These are phyloP conservation scores for Rhynchosporium secalis DNA, from an alignment of 2,329 filamentous ascomycete genomes.

Conservation along the genomic window DNA sequence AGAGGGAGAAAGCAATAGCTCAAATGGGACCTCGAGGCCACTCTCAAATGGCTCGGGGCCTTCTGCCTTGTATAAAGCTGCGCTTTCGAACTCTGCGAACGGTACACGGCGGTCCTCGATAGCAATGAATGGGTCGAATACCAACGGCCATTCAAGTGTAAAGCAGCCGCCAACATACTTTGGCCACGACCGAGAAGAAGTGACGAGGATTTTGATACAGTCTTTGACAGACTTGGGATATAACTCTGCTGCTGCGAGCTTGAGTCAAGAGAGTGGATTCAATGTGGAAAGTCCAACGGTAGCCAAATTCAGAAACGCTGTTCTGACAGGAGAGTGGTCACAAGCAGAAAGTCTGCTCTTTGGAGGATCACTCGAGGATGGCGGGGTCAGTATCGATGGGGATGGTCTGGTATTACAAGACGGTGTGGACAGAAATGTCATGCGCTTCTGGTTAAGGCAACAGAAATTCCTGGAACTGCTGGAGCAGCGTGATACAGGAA, in stretches of 20 bases:
- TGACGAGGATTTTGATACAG: conserved; percentile 90
- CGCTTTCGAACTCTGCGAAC: conserved; percentile 46
- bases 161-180: conserved; percentile 55
- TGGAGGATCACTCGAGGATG: conserved; percentile 48
- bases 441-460: conserved; percentile 86
- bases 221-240: conserved; percentile 89
- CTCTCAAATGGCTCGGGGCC: conserved; percentile 57
- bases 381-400: conserved; percentile 45
- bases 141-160: conserved; percentile 34
- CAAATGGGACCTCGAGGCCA: conserved; percentile 55
- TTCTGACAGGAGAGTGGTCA: conserved; percentile 78
- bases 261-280: conserved; percentile 82
- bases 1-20: conserved; percentile 54
- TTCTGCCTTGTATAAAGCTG: conserved; percentile 47
- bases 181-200: conserved; percentile 88
- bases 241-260: conserved; percentile 67
- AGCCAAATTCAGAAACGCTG: conserved; percentile 78
- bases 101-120: conserved; percentile 49
- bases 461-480: conserved; percentile 94
- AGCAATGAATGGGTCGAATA: conserved; percentile 54
- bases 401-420: conserved; percentile 73
- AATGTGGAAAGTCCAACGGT: conserved; percentile 85
- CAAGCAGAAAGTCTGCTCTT: conserved; percentile 82
- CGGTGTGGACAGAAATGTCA: conserved; percentile 71
- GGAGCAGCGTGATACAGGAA: conserved; percentile 70